Evolutionary conservation across 371 early-diverging fungal genomes (phyloP).

Genomic region (Dinochytrium kinnereticum): DNA sequence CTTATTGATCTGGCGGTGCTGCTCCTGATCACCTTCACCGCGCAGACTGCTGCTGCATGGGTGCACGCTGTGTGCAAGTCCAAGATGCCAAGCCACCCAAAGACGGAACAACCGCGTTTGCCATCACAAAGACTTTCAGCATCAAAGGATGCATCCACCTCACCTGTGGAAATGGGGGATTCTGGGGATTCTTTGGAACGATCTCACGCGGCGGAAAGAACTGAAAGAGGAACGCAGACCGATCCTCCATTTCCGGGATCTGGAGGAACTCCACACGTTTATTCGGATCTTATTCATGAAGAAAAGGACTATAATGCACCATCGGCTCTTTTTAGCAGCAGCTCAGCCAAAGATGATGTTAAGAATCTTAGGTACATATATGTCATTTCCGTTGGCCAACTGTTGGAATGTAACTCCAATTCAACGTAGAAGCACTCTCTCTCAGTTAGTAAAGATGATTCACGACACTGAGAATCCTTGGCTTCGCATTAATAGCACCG

Average conservation of each 20-base stretch:
- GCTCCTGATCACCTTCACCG: background rate
- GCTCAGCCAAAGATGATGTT: background rate
- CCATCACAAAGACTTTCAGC: background rate
- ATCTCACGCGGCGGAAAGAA: too few species aligned
- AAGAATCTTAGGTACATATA: background rate
- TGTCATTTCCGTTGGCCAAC: background rate
- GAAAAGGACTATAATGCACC: too few species aligned
- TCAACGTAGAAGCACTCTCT: background rate
- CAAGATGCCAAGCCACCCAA: background rate
- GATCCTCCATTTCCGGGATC: too few species aligned
- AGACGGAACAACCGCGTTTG: background rate
- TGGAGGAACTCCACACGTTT: too few species aligned
- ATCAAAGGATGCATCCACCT: background rate
- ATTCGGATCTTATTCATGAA: too few species aligned
- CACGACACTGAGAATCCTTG: background rate
- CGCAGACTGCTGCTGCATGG: background rate
- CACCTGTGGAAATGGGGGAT: too few species aligned
- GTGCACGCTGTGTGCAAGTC: background rate
- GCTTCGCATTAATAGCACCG: background rate
- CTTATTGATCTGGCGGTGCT: background rate
- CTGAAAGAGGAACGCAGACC: too few species aligned
- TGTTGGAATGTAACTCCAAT: background rate
- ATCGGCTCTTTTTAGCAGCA: too few species aligned
- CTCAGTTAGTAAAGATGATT: background rate
- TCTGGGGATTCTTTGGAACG: too few species aligned